Conservation (phyloP, 2,329 filamentous ascomycete species). For the Penicillium sp. region DNA sequence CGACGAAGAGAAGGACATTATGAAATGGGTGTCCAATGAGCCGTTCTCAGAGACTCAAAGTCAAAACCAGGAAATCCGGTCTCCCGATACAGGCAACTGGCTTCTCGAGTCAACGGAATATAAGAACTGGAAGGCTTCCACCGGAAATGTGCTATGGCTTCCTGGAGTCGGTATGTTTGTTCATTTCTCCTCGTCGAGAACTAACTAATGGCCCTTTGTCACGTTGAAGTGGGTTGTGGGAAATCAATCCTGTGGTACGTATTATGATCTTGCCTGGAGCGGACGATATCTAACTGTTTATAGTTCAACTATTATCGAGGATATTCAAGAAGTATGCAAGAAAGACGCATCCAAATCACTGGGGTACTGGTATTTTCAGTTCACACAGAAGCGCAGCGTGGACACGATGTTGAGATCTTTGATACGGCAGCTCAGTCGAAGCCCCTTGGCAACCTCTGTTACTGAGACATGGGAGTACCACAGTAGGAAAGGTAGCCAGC, state of each 20-base stretch:
- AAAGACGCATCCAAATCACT: neutral
- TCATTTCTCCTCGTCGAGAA: neutral
- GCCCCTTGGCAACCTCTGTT: neutral
- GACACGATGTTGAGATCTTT: neutral
- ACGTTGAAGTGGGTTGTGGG: neutral
- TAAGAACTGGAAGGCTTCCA: neutral
- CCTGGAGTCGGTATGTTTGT: neutral
- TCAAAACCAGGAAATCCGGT: neutral
- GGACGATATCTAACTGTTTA: neutral
- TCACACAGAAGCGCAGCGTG: neutral
- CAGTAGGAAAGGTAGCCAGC: neutral
- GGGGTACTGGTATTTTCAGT: neutral
- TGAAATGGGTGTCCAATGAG: neutral
- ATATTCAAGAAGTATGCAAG: neutral
- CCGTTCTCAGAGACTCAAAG: neutral
- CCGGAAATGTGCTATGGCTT: neutral
- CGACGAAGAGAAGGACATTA: neutral
- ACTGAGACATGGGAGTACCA: neutral
- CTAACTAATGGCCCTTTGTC: neutral
- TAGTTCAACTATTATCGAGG: constrained; percentile 1
- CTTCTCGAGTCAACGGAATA: neutral
- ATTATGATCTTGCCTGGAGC: neutral
- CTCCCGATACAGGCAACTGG: neutral
- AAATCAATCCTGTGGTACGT: neutral
- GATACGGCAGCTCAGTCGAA: neutral